A percentile compares a stretch with the other conserved stretches of the same genome.
phyloP scores from a whole-genome alignment of 352 stramenopile genomes.

The Thraustotheca clavata region DNA sequence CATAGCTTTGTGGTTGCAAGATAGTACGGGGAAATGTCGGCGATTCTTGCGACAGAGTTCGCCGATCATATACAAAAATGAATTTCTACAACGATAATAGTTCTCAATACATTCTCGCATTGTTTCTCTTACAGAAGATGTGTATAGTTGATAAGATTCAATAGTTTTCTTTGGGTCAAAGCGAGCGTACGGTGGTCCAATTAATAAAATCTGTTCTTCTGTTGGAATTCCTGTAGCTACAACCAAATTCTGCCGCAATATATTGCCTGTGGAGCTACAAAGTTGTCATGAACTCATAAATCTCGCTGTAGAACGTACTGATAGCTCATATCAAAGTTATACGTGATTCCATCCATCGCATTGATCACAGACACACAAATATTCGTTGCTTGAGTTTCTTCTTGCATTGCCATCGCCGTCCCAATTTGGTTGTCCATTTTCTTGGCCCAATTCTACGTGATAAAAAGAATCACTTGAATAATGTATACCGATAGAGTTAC shows the following conservation, averaged over 20 bases:
- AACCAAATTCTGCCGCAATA: slow-evolving; percentile 55
- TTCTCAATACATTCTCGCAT: not conserved
- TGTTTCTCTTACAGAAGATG: slow-evolving; percentile 27
- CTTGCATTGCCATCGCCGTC: not conserved
- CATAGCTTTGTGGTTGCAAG: slow-evolving; percentile 38
- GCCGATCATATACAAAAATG: slow-evolving; percentile 77
- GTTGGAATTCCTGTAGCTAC: slow-evolving; percentile 45
- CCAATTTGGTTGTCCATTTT: not conserved
- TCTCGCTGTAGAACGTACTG: not conserved
- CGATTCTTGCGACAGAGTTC: slow-evolving; percentile 62
- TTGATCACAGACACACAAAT: slow-evolving; percentile 15
- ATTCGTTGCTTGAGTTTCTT: not conserved
- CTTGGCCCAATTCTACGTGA: not conserved
- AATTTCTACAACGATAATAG: slow-evolving; percentile 31
- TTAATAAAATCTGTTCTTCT: slow-evolving; percentile 71
- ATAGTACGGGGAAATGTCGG: slow-evolving; percentile 27
- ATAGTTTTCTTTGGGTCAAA: slow-evolving; percentile 62
- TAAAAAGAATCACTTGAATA: not conserved
- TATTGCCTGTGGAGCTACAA: slow-evolving; percentile 52
- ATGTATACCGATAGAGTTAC: not conserved
- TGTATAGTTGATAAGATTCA: slow-evolving; percentile 50
- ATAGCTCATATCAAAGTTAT: not conserved
- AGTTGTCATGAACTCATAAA: not conserved
- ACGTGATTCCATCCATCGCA: slow-evolving; percentile 17
- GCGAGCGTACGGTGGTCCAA: slow-evolving; percentile 62